phyloP scores from a whole-genome alignment of 768 basidiomycete species.

The Suillus plorans region DNA sequence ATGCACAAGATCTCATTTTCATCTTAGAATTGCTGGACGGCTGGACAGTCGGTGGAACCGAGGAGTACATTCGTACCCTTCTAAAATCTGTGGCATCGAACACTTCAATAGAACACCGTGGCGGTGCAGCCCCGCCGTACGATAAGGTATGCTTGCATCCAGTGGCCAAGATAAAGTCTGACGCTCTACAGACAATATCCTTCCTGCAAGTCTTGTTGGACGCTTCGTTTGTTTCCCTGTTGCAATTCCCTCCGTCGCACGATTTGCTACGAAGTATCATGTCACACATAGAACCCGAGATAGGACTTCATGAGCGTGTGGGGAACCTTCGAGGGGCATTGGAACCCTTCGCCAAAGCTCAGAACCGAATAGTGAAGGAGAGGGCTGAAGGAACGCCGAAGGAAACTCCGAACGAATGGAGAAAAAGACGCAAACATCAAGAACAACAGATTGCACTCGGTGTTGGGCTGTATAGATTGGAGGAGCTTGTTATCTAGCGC shows the following conservation, averaged over 20 bases:
- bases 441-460: constrained; percentile 32
- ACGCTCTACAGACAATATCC: constrained; percentile 43
- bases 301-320: constrained; percentile 46
- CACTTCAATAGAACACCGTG: background rate
- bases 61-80: constrained; percentile 6
- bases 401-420: constrained; percentile 44
- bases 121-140: constrained; percentile 11
- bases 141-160: constrained; percentile 35
- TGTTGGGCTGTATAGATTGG: constrained; percentile 38
- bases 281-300: constrained; percentile 54
- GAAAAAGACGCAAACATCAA: constrained; percentile 51
- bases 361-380: constrained; percentile 48
- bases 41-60: constrained; percentile 41
- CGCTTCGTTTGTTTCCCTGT: constrained; percentile 64
- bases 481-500: constrained; percentile 59
- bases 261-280: constrained; percentile 48
- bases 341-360: constrained; percentile 60
- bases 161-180: constrained; percentile 46
- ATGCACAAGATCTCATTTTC: constrained; percentile 37
- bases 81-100: constrained; percentile 5
- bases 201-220: constrained; percentile 72
- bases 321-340: constrained; percentile 57
- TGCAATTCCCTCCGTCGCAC: constrained; percentile 51
- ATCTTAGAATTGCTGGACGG: constrained; percentile 27
- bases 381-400: constrained; percentile 32